Percentiles rank a stretch among this genome's conserved stretches.
phyloP scores from a whole-genome alignment of 2,329 filamentous ascomycete species.

The Knufia fluminis region DNA sequence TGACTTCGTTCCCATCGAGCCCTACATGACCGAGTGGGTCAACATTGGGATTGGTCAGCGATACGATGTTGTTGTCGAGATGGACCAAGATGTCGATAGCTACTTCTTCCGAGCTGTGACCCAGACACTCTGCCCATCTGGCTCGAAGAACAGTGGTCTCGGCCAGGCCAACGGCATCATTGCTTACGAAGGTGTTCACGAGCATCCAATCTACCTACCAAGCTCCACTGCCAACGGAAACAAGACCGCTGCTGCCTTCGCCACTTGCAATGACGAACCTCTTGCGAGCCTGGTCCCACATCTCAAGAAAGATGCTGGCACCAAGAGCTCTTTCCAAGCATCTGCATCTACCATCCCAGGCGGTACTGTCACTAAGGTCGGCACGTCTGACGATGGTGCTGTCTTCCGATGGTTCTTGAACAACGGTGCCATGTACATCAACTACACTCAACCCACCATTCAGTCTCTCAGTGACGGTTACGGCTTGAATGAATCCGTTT shows the following conservation, averaged over 20 bases:
- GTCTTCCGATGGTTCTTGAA: slow-evolving; percentile 29
- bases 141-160: slow-evolving; percentile 16
- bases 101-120: slow-evolving; percentile 35
- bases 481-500: neutral
- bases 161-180: slow-evolving; percentile 24
- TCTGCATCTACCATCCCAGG: slow-evolving; percentile 18
- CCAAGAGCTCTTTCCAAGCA: slow-evolving; percentile 23
- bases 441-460: slow-evolving; percentile 27
- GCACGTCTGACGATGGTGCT: slow-evolving; percentile 18
- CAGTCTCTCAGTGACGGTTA: slow-evolving; percentile 11
- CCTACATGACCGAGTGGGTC: slow-evolving; percentile 42
- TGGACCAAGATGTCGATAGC: slow-evolving; percentile 28
- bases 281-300: slow-evolving; percentile 23
- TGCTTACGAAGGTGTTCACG: slow-evolving; percentile 18
- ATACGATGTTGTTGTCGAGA: slow-evolving; percentile 37
- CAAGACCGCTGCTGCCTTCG: slow-evolving; percentile 24
- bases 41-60: slow-evolving; percentile 39
- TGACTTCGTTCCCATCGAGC: slow-evolving; percentile 46
- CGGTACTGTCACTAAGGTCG: slow-evolving; percentile 18
- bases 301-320: slow-evolving; percentile 18
- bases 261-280: slow-evolving; percentile 24
- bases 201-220: slow-evolving; percentile 14
- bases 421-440: slow-evolving; percentile 26
- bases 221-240: slow-evolving; percentile 21
- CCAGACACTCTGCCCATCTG: slow-evolving; percentile 22